Conservation (phyloP, 1,284 basidiomycete species). For the Ceratobasidium sp. region DNA sequence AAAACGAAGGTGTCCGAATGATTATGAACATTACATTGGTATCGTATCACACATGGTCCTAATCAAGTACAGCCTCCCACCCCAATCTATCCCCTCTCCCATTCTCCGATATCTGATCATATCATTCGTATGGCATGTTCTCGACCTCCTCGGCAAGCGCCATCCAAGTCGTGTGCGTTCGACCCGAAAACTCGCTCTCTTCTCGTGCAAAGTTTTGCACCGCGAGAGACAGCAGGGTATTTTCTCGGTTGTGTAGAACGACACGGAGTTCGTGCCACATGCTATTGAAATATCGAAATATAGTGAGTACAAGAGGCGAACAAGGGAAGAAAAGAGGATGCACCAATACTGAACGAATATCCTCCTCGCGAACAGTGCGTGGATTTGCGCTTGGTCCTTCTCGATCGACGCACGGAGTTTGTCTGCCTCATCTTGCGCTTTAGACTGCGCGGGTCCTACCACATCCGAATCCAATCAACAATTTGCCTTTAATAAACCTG, state of each 20-base stretch:
- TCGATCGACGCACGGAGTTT: constrained; percentile 73
- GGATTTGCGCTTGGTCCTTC: constrained; percentile 79
- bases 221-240: constrained; percentile 77
- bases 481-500: neutral
- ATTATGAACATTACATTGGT: constrained; percentile 9
- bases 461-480: neutral
- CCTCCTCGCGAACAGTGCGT: constrained; percentile 72
- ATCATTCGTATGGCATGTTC: constrained; percentile 84
- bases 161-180: constrained; percentile 74
- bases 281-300: constrained; percentile 56
- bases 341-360: constrained; percentile 87
- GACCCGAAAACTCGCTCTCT: constrained; percentile 73
- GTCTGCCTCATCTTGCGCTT: constrained; percentile 74
- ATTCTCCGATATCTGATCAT: neutral
- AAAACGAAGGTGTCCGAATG: neutral
- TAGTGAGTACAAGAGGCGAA: neutral
- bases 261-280: constrained; percentile 93
- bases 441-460: constrained; percentile 12
- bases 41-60: neutral
- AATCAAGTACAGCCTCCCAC: neutral
- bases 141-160: constrained; percentile 75
- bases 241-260: constrained; percentile 87
- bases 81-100: neutral
- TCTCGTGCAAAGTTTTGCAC: constrained; percentile 77
- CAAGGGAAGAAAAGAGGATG: constrained; percentile 50